These are phyloP conservation scores for Ramaria sp. DNA, from an alignment of 768 basidiomycete species.

Conservation along the genomic window DNA sequence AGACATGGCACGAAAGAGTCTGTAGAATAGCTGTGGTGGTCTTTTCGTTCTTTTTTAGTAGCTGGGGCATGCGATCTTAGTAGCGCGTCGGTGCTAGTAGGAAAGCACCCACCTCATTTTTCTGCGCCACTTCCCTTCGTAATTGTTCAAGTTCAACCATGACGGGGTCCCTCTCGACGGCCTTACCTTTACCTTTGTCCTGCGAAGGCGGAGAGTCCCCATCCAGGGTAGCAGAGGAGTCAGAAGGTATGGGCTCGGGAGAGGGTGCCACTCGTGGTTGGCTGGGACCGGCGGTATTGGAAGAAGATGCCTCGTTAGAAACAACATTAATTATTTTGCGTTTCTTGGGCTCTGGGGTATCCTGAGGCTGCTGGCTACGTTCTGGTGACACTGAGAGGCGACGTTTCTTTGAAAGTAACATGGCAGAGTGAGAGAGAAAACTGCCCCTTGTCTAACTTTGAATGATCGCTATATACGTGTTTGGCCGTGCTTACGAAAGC, in stretches of 20 bases:
- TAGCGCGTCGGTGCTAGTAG: background rate
- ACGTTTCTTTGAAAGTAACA: background rate
- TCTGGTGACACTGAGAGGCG: background rate
- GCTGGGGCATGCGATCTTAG: background rate
- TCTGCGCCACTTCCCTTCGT: background rate
- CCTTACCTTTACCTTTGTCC: constrained; percentile 16
- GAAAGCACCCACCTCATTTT: background rate
- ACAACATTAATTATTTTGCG: background rate
- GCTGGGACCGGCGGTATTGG: background rate
- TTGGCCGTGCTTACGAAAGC: background rate
- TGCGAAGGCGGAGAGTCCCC: background rate
- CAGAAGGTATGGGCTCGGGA: background rate
- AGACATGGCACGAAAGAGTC: background rate
- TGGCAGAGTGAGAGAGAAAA: background rate
- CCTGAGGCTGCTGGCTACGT: background rate
- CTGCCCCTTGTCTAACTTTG: background rate
- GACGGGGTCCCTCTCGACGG: constrained; percentile 50
- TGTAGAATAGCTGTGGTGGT: background rate
- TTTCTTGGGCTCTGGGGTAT: background rate
- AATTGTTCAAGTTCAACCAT: constrained; percentile 44
- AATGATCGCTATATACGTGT: background rate
- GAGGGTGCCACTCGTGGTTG: background rate
- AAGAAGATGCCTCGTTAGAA: background rate
- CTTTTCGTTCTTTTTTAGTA: background rate
- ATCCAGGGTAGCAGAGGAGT: constrained; percentile 1